Conservation (phyloP, 106 monocot genomes). For the Apostasia shenzhenica region DNA sequence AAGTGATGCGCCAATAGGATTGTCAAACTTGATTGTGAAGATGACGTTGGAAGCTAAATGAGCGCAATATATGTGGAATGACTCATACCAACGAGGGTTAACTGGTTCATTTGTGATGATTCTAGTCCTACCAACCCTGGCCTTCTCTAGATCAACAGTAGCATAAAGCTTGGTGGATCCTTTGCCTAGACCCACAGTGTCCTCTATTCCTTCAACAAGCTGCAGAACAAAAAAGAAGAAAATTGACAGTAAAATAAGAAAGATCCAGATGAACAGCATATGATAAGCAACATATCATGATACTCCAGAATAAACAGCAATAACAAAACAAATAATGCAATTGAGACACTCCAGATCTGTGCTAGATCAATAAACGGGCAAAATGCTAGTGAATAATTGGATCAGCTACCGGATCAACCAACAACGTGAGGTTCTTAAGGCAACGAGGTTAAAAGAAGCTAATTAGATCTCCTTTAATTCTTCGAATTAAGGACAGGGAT, state of each 20-base stretch:
- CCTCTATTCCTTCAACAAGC: slow-evolving; percentile 36
- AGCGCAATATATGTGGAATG: slow-evolving; percentile 27
- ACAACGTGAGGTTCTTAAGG: too few relatives aligned
- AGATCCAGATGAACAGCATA: too few relatives aligned
- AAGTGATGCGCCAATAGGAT: slow-evolving; percentile 21
- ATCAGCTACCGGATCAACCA: too few relatives aligned
- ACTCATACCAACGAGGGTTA: slow-evolving; percentile 26
- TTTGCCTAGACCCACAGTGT: slow-evolving; percentile 25
- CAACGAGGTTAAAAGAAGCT: too few relatives aligned
- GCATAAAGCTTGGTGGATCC: slow-evolving; percentile 36
- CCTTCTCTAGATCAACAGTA: slow-evolving; percentile 45
- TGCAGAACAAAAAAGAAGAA: neutral
- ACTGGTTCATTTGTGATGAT: slow-evolving; percentile 20
- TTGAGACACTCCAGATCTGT: too few relatives aligned
- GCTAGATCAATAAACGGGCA: too few relatives aligned
- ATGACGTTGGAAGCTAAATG: slow-evolving; percentile 17
- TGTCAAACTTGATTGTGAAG: slow-evolving; percentile 21
- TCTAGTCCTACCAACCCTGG: slow-evolving; percentile 48
- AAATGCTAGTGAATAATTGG: too few relatives aligned
- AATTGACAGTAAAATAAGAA: too few relatives aligned
- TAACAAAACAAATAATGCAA: too few relatives aligned
- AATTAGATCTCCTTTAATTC: too few relatives aligned
- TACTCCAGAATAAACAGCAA: too few relatives aligned
- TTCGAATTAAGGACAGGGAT: neutral
- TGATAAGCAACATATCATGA: too few relatives aligned